These are phyloP conservation scores for Umbelopsis sp. DNA, from an alignment of 192 early-diverging fungal species.

Conservation along the genomic window DNA sequence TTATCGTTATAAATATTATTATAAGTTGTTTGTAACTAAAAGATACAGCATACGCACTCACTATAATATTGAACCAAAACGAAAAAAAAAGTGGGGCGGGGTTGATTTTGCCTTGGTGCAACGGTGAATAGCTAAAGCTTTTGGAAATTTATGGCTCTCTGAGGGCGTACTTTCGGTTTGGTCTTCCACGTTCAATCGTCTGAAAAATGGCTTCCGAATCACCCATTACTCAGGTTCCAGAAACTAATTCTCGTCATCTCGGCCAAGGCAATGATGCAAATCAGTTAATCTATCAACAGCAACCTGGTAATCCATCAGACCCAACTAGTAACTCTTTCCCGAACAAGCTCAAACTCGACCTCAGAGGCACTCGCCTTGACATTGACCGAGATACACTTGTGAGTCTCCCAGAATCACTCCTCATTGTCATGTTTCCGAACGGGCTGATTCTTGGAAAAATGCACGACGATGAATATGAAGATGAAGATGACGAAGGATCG, in stretches of 20 bases:
- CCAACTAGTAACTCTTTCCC: constrained; percentile 35
- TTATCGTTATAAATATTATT: too few relatives aligned
- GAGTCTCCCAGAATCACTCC: constrained; percentile 59
- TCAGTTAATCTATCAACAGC: constrained; percentile 37
- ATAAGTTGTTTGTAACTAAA: too few relatives aligned
- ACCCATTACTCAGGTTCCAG: constrained; percentile 55
- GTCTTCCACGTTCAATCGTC: not conserved
- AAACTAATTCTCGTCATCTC: constrained; percentile 33
- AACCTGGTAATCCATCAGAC: constrained; percentile 14
- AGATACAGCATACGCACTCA: too few relatives aligned
- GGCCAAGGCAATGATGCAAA: constrained; percentile 28
- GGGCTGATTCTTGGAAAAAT: constrained; percentile 48
- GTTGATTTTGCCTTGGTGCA: not conserved
- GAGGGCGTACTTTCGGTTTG: not conserved
- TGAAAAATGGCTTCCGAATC: constrained; percentile 43
- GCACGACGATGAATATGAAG: constrained; percentile 20
- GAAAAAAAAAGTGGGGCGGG: not conserved
- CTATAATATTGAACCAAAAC: too few relatives aligned
- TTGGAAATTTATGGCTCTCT: not conserved
- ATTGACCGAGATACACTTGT: constrained; percentile 60
- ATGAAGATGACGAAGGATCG: constrained; percentile 42
- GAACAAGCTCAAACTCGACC: constrained; percentile 53
- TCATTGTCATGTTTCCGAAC: constrained; percentile 66
- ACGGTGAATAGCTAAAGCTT: not conserved
- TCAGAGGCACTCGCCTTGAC: constrained; percentile 56